phyloP scores from a whole-genome alignment of 148 eudicot genomes.

The Fallopia convolvulus region DNA sequence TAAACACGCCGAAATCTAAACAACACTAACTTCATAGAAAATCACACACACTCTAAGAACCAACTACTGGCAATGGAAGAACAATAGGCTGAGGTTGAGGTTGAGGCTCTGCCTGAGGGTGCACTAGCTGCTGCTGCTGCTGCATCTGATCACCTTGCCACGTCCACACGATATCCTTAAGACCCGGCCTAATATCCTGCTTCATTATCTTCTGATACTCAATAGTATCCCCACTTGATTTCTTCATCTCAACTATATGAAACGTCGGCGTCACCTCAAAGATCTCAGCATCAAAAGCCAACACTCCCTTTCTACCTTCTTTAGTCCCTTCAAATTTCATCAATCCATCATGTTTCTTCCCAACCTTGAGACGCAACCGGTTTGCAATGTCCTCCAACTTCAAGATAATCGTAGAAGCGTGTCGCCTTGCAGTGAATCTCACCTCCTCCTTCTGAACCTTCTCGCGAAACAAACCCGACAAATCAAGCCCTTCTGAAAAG shows the following conservation, averaged over 20 bases:
- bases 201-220: slow-evolving; percentile 30
- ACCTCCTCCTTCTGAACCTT: slow-evolving; percentile 14
- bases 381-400: slow-evolving; percentile 24
- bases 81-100: slow-evolving; percentile 13
- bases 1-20: slow-evolving; percentile 28
- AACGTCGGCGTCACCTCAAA: slow-evolving; percentile 22
- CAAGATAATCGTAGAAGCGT: slow-evolving; percentile 15
- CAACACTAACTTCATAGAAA: background rate
- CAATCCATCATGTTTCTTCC: slow-evolving; percentile 18
- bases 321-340: slow-evolving; percentile 16
- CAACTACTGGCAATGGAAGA: slow-evolving; percentile 15
- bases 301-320: slow-evolving; percentile 15
- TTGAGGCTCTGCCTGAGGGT: slow-evolving; percentile 17
- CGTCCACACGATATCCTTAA: slow-evolving; percentile 42
- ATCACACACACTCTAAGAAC: slow-evolving; percentile 10
- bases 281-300: slow-evolving; percentile 20
- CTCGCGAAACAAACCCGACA: slow-evolving; percentile 18
- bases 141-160: slow-evolving; percentile 37
- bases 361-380: slow-evolving; percentile 15
- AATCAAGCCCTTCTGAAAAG: slow-evolving; percentile 17
- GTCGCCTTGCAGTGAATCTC: slow-evolving; percentile 14
- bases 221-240: slow-evolving; percentile 19
- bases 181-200: slow-evolving; percentile 35
- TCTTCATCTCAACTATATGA: slow-evolving; percentile 28
- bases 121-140: background rate